Conservation (phyloP, 805 yeast genomes). For the Komagataella phaffii region DNA sequence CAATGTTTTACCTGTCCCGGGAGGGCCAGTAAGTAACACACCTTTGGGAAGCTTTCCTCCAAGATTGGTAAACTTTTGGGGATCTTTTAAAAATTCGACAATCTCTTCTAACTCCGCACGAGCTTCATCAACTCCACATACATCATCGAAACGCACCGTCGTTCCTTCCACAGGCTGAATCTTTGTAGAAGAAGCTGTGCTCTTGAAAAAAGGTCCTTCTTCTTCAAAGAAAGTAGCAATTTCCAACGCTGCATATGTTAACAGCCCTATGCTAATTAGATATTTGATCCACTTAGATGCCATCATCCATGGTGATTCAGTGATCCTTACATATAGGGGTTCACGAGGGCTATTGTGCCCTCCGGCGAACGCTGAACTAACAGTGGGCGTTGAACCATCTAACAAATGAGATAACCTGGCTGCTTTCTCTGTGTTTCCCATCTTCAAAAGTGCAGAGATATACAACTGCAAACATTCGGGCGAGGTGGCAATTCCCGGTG, state of each 20-base stretch:
- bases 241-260: conserved; percentile 71
- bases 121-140: conserved; percentile 97
- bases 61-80: conserved; percentile 87
- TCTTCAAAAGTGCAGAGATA: conserved; percentile 63
- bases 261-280: conserved; percentile 67
- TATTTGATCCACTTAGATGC: conserved; percentile 82
- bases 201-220: conserved; percentile 67
- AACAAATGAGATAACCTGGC: conserved; percentile 43
- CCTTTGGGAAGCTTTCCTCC: conserved; percentile 98
- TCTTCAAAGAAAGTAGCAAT: conserved; percentile 73
- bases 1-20: conserved; percentile 97
- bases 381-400: conserved; percentile 6
- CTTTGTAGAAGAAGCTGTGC: conserved; percentile 60
- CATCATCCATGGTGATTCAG: conserved; percentile 71
- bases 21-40: conserved; percentile 93
- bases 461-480: conserved; percentile 71
- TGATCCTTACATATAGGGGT: conserved; percentile 88
- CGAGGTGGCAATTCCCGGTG: conserved; percentile 81
- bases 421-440: conserved; percentile 72
- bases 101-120: conserved; percentile 94
- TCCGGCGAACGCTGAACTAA: conserved; percentile 6
- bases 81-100: conserved; percentile 95
- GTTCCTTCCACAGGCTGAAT: conserved; percentile 75
- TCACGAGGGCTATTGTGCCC: conserved; percentile 27
- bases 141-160: conserved; percentile 82